A percentile compares a stretch with the other conserved stretches of the same genome.
Conservation (phyloP, 2,329 filamentous ascomycete genomes). For the Cordyceps cicadae region DNA sequence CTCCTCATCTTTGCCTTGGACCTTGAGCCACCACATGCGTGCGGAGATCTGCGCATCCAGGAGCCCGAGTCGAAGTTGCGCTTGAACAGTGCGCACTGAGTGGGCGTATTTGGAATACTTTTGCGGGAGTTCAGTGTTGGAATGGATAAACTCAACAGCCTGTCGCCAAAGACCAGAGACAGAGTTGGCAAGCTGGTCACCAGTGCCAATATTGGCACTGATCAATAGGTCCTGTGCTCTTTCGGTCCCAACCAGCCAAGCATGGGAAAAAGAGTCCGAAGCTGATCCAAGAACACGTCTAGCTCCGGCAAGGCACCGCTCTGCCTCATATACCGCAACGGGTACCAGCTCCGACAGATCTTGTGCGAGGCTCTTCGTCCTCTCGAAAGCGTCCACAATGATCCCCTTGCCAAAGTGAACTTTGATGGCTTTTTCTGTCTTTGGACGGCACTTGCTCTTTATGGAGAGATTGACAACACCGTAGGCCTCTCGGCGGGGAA, state of each 20-base stretch:
- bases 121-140: background rate
- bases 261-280: conserved; percentile 21
- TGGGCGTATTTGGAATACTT: conserved; percentile 16
- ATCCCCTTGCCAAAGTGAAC: conserved; percentile 49
- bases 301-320: conserved; percentile 28
- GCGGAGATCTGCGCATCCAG: conserved; percentile 48
- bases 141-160: background rate
- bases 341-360: conserved; percentile 33
- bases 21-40: conserved; percentile 48
- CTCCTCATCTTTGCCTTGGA: conserved; percentile 41
- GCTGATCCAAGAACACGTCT: conserved; percentile 24
- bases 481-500: conserved; percentile 46
- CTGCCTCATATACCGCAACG: conserved; percentile 31
- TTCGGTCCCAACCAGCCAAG: background rate
- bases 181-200: background rate
- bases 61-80: conserved; percentile 36
- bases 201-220: background rate
- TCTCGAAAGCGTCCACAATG: conserved; percentile 36
- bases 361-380: conserved; percentile 34
- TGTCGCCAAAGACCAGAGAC: background rate
- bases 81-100: conserved; percentile 17
- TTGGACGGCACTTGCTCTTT: conserved; percentile 49
- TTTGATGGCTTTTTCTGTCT: conserved; percentile 52
- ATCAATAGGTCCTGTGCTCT: conserved; percentile 1
- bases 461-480: conserved; percentile 52